phyloP scores from a whole-genome alignment of 495 filamentous ascomycete species.

The Tuber borchii region DNA sequence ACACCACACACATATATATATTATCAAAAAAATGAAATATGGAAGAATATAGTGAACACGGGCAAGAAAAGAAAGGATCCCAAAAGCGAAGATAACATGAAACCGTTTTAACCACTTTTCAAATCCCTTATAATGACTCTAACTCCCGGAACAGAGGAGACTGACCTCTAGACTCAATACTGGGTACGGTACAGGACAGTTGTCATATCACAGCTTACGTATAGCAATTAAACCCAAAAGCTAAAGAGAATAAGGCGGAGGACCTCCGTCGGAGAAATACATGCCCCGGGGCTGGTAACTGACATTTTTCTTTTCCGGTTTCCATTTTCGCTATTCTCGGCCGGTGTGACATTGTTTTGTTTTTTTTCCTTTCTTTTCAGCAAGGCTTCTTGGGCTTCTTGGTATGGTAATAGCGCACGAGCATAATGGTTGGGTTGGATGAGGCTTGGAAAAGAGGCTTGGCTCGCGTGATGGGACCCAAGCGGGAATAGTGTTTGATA shows the following conservation, averaged over 20 bases:
- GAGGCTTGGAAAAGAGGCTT: neutral
- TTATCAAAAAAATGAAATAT: neutral
- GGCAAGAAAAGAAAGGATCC: neutral
- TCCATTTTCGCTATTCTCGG: neutral
- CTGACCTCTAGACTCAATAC: neutral
- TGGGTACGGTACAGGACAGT: neutral
- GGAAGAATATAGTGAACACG: neutral
- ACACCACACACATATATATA: neutral
- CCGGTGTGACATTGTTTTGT: neutral
- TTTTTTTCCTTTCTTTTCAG: neutral
- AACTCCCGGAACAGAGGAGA: neutral
- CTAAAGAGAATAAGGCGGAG: neutral
- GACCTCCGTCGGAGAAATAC: slow-evolving; percentile 1
- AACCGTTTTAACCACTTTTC: slow-evolving; percentile 4
- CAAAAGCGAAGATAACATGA: neutral
- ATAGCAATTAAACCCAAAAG: neutral
- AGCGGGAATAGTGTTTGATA: neutral
- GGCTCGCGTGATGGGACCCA: neutral
- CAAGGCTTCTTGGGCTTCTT: neutral
- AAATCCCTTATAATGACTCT: slow-evolving; percentile 3
- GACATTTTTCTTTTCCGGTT: neutral
- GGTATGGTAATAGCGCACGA: neutral
- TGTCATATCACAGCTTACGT: slow-evolving; percentile 2
- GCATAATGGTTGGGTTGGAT: neutral
- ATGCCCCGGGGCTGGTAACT: neutral